Evolutionary conservation across 2,329 filamentous ascomycete species (phyloP).

Genomic region (Acephala macrosclerotiorum): DNA sequence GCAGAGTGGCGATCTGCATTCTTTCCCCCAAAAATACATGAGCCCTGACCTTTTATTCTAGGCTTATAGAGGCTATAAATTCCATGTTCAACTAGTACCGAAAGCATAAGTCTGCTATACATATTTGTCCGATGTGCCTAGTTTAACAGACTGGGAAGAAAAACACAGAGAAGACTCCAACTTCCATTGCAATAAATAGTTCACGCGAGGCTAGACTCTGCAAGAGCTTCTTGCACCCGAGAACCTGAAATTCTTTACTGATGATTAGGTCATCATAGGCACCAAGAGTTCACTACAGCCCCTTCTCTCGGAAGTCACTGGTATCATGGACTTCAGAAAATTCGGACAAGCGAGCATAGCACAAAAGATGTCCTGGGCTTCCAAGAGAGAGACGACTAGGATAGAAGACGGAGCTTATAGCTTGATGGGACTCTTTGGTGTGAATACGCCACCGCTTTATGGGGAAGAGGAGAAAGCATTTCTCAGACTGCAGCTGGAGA

Average conservation of each 20-base stretch:
- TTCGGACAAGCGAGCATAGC: conserved; percentile 39
- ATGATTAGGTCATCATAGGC: conserved; percentile 3
- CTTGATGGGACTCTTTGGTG: conserved; percentile 45
- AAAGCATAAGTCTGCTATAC: not conserved
- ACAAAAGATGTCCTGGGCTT: conserved; percentile 47
- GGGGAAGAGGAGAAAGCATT: conserved; percentile 46
- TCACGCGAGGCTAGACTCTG: not conserved
- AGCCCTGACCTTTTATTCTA: too few relatives aligned
- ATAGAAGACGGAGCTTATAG: conserved; percentile 44
- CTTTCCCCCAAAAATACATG: too few relatives aligned
- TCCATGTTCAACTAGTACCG: not conserved
- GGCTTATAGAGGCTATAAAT: not conserved
- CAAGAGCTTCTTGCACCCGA: not conserved
- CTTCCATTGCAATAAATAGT: not conserved
- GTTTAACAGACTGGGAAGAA: too few relatives aligned
- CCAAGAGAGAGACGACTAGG: conserved; percentile 42
- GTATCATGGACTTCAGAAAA: conserved; percentile 33
- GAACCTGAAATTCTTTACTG: conserved; percentile 1
- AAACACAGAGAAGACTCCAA: too few relatives aligned
- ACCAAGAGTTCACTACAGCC: not conserved
- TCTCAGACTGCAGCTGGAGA: conserved; percentile 45
- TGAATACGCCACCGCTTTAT: conserved; percentile 47
- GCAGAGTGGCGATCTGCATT: too few relatives aligned
- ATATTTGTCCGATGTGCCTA: not conserved
- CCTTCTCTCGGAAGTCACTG: conserved; percentile 24